Base-by-base conservation (phyloP, 1,139 yeast species). In the Hyphopichia khmerensis region DNA sequence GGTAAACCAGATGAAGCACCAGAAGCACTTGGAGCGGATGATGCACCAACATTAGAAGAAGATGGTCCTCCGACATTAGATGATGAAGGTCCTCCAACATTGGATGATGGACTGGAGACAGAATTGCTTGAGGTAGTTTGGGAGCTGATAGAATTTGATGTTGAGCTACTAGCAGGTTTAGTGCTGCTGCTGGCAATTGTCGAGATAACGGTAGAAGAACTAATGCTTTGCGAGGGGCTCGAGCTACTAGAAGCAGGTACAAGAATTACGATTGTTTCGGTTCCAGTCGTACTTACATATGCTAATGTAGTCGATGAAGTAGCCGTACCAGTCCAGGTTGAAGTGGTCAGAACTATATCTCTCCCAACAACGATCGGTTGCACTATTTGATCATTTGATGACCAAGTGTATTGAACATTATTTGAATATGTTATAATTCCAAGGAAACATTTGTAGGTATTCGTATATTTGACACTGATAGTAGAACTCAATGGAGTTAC, bases 301-400 rank as follows among this genome's bases (percentile, higher is more conserved):
- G 58, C 57, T 13, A 50, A 43, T 17, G 66, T 62, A 3, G 60
- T 56, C 2, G 52, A 45, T 6, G 27, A 14, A 6, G 67, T 60
- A 2, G 51, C 48, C 4, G 54, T 16, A 2, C 60, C 65, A 8
- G 60, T 51, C 50, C 56, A 59, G 18, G 69, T 64, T 6, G 33
- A 36, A 0, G 70, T 65, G 7, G 53, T 45, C n/a, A 53, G 40
- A 4, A 51, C 48, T 3, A 59, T 54, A 2, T 41, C 61, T 18
- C 49, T 46, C 39, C 67, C 67, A 40, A 49, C 51, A 3, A 3
- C 57, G 46, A 15, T 53, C 60, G 15, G 58, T 42, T 14, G 38
- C 46, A 19, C 46, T 40, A 39, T 51, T 47, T 2, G 34, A 29
- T 65, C 42, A 41, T 59, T 56, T 1, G 34, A 16, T 44, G 29